These are phyloP conservation scores for Paxillus involutus DNA, from an alignment of 768 basidiomycete genomes.

Conservation along the genomic window DNA sequence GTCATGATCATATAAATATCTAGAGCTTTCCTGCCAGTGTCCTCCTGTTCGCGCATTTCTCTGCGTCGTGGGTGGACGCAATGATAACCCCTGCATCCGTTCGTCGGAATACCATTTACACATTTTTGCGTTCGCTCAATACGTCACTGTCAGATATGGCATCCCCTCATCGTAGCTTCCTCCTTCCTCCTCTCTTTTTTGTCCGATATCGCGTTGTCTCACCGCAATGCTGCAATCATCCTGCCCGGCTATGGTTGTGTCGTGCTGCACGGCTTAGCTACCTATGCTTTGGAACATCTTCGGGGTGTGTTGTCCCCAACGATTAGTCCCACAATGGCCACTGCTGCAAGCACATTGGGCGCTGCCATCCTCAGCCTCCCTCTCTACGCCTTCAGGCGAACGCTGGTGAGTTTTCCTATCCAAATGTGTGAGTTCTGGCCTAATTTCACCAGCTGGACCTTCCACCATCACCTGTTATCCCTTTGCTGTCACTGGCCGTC, in stretches of 20 bases:
- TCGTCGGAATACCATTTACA: conserved; percentile 16
- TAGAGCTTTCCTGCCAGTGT: conserved; percentile 44
- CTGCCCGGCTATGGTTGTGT: conserved; percentile 70
- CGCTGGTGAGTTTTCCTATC: conserved; percentile 46
- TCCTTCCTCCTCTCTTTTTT: conserved; percentile 57
- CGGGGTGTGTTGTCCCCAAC: conserved; percentile 56
- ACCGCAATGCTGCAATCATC: conserved; percentile 37
- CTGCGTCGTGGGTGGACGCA: conserved; percentile 62
- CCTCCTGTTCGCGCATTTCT: conserved; percentile 68
- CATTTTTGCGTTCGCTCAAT: background rate
- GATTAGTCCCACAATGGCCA: conserved; percentile 54
- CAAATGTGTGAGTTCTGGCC: conserved; percentile 1
- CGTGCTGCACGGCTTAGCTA: conserved; percentile 55
- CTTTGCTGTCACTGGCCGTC: conserved; percentile 54
- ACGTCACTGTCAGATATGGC: conserved; percentile 43
- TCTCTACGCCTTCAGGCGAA: conserved; percentile 58
- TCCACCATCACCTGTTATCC: conserved; percentile 50
- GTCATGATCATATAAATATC: background rate
- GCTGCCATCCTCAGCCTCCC: conserved; percentile 63
- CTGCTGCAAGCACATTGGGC: conserved; percentile 58
- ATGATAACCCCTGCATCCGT: conserved; percentile 51
- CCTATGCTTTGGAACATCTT: conserved; percentile 64
- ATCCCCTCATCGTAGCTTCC: conserved; percentile 43
- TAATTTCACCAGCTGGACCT: conserved; percentile 43
- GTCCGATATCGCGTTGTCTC: conserved; percentile 49